Percentiles rank a stretch among this genome's conserved stretches.
These are phyloP conservation scores for Diacronema lutheri DNA, from an alignment of 78 protist species.

Conservation along the genomic window DNA sequence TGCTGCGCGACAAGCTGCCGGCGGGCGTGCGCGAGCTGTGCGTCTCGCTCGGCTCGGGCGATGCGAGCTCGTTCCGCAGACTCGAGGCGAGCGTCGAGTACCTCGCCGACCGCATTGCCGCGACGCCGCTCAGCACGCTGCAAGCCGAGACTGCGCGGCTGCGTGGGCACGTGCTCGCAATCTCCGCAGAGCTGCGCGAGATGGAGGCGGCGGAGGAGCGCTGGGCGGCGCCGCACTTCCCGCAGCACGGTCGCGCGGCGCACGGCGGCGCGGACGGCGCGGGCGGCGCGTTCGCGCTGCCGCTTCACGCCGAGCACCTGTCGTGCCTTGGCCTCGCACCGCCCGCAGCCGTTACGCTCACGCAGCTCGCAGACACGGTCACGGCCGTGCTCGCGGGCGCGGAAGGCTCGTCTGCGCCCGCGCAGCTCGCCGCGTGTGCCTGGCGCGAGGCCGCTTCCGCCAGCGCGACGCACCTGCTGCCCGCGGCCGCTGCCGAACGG, in stretches of 20 bases:
- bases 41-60: constrained; percentile 16
- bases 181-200: background rate
- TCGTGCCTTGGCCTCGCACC: background rate
- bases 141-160: background rate
- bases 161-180: background rate
- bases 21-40: constrained; percentile 14
- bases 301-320: background rate
- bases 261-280: background rate
- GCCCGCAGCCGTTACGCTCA: background rate
- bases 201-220: background rate
- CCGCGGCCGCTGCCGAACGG: too few relatives aligned
- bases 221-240: constrained; percentile 24
- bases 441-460: too few relatives aligned
- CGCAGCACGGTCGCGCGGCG: background rate
- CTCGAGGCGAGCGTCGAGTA: constrained; percentile 14
- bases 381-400: background rate
- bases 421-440: too few relatives aligned
- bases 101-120: constrained; percentile 1
- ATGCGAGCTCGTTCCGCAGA: background rate
- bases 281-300: background rate
- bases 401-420: too few relatives aligned
- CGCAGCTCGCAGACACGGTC: constrained; percentile 14
- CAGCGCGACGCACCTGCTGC: too few relatives aligned
- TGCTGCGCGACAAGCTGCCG: constrained; percentile 13
- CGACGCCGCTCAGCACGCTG: background rate